Conservation (phyloP, 2,329 filamentous ascomycete genomes). For the Aspergillus clavatus region DNA sequence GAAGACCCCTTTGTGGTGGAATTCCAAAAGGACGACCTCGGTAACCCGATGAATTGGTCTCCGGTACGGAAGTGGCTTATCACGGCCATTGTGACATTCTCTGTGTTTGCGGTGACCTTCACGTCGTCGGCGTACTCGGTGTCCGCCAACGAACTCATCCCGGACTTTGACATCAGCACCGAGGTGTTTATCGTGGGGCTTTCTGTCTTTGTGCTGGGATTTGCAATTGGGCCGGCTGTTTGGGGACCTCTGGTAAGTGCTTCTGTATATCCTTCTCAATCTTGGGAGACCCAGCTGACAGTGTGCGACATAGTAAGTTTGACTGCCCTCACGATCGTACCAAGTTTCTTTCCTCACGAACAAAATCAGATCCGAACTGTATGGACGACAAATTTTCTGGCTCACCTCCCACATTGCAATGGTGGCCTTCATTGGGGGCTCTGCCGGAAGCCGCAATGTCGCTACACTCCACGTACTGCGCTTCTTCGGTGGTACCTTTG, state of each 20-base stretch:
- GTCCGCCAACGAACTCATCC: conserved; percentile 19
- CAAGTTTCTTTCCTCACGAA: no score
- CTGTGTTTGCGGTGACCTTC: conserved; percentile 26
- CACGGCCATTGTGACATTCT: conserved; percentile 19
- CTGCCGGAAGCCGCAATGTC: conserved; percentile 49
- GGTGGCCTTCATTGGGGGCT: conserved; percentile 29
- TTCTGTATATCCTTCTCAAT: background rate
- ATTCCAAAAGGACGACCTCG: conserved; percentile 26
- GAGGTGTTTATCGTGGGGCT: conserved; percentile 31
- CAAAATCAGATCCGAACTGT: background rate
- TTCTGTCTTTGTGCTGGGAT: conserved; percentile 36
- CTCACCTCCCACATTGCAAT: background rate
- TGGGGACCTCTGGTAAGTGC: conserved; percentile 30
- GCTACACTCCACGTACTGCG: conserved; percentile 54
- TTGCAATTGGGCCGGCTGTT: conserved; percentile 33
- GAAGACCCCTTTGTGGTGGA: conserved; percentile 31
- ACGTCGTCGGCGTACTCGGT: conserved; percentile 29
- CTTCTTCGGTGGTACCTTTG: conserved; percentile 46
- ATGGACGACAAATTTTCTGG: background rate
- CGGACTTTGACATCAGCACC: conserved; percentile 22
- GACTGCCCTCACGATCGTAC: no score
- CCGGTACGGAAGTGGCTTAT: conserved; percentile 25
- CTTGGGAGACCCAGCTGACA: conserved; percentile 23
- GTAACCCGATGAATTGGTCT: conserved; percentile 28
- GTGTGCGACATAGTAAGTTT: conserved; percentile 23